Conservation (phyloP, 2,329 filamentous ascomycete species). For the Epichloe baconii region DNA sequence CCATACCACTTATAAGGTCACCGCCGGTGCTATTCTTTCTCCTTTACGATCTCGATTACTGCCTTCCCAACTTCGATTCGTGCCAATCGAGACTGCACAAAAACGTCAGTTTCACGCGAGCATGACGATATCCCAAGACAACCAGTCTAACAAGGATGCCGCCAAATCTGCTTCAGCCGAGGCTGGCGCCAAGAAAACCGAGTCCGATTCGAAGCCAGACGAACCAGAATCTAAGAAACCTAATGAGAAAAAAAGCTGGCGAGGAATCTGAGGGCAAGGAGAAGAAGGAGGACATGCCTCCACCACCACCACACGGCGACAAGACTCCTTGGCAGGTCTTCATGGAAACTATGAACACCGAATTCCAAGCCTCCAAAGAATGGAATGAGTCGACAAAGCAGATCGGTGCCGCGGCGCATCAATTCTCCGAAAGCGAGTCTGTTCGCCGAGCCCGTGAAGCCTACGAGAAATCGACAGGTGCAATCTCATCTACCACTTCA, state of each 20-base stretch:
- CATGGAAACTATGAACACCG: conserved; percentile 83
- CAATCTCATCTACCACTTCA: conserved; percentile 64
- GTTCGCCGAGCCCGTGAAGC: conserved; percentile 76
- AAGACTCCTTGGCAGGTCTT: conserved; percentile 99
- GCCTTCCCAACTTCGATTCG: conserved; percentile 20
- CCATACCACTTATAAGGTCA: conserved; percentile 14
- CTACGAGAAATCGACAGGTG: conserved; percentile 75
- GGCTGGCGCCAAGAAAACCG: conserved; percentile 24
- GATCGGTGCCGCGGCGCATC: conserved; percentile 73
- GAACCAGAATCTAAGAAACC: conserved; percentile 32
- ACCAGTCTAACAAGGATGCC: conserved; percentile 20
- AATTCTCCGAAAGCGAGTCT: conserved; percentile 86
- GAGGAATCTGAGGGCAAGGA: conserved; percentile 34
- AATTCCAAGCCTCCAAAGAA: conserved; percentile 95
- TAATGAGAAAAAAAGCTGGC: conserved; percentile 25
- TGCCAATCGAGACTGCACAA: conserved; percentile 18
- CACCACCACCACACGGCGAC: conserved; percentile 91
- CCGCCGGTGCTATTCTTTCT: conserved; percentile 18
- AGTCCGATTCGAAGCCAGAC: conserved; percentile 22
- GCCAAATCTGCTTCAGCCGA: conserved; percentile 9
- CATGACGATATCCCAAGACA: conserved; percentile 16
- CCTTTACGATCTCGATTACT: conserved; percentile 34
- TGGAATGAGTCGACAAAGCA: conserved; percentile 99
- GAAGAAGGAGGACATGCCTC: conserved; percentile 56
- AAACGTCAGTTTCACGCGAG: conserved; percentile 21